Percentiles rank a stretch among this genome's conserved stretches.
These are phyloP conservation scores for Pythium grandisporangium DNA, from an alignment of 352 stramenopile genomes.

Conservation along the genomic window DNA sequence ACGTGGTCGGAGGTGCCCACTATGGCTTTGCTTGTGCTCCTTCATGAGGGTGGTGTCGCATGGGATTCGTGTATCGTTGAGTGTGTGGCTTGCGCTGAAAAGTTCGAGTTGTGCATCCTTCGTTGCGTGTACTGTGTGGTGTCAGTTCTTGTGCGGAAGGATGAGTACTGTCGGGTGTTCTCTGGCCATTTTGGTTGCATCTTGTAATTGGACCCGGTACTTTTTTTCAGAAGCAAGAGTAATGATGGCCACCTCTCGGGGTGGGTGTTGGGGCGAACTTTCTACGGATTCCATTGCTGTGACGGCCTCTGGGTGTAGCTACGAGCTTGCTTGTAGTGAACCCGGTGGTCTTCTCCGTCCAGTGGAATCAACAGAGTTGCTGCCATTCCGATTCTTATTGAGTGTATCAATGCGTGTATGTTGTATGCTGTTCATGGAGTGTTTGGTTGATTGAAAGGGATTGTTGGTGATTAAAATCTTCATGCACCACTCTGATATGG, in stretches of 20 bases:
- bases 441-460: conserved; percentile 11
- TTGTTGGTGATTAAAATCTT: conserved; percentile 83
- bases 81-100: conserved; percentile 56
- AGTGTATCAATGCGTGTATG: conserved; percentile 3
- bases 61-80: too few relatives aligned
- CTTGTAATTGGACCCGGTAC: conserved; percentile 85
- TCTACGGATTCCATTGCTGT: conserved; percentile 74
- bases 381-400: too few relatives aligned
- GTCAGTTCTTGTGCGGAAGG: too few relatives aligned
- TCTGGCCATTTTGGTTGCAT: conserved; percentile 19
- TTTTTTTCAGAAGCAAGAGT: conserved; percentile 84
- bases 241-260: too few relatives aligned
- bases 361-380: conserved; percentile 80
- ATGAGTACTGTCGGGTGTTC: too few relatives aligned
- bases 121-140: conserved; percentile 5
- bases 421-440: too few relatives aligned
- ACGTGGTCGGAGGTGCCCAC: conserved; percentile 12
- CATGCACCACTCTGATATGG: conserved; percentile 85
- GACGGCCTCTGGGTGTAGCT: too few relatives aligned
- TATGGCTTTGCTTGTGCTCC: conserved; percentile 1
- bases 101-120: conserved; percentile 36
- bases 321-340: too few relatives aligned
- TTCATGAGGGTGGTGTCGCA: conserved; percentile 7
- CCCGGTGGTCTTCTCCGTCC: conserved; percentile 11
- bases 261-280: conserved; percentile 50